phyloP scores from a whole-genome alignment of 768 basidiomycete species.

The Russula foetens region DNA sequence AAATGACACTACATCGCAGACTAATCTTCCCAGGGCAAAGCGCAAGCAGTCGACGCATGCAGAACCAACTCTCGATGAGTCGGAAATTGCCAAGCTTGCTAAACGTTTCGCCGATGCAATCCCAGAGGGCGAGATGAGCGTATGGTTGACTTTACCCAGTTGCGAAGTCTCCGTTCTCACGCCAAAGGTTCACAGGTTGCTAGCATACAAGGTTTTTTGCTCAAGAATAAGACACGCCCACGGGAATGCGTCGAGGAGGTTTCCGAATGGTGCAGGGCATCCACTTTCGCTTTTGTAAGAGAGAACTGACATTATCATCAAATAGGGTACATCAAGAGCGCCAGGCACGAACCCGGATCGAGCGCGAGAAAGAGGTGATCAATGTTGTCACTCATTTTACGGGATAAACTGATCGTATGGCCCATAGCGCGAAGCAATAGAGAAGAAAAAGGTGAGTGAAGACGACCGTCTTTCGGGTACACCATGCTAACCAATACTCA shows the following conservation, averaged over 20 bases:
- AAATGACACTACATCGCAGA: too few species aligned
- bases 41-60: too few species aligned
- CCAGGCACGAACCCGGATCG: conserved; percentile 74
- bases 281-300: background rate
- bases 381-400: background rate
- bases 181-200: conserved; percentile 48
- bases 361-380: conserved; percentile 63
- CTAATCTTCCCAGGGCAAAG: too few species aligned
- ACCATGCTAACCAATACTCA: too few species aligned
- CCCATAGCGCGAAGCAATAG: conserved; percentile 62
- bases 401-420: background rate
- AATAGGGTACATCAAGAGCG: conserved; percentile 62
- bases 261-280: conserved; percentile 47
- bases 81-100: too few species aligned
- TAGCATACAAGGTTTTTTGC: conserved; percentile 73
- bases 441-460: conserved; percentile 38
- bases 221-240: conserved; percentile 86
- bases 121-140: conserved; percentile 58
- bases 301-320: background rate
- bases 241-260: conserved; percentile 78
- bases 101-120: too few species aligned
- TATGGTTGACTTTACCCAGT: conserved; percentile 32
- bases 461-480: too few species aligned
- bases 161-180: background rate
- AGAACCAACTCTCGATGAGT: too few species aligned